Base-by-base conservation (phyloP, 2,329 filamentous ascomycete species). In the Trichoderma sp. region DNA sequence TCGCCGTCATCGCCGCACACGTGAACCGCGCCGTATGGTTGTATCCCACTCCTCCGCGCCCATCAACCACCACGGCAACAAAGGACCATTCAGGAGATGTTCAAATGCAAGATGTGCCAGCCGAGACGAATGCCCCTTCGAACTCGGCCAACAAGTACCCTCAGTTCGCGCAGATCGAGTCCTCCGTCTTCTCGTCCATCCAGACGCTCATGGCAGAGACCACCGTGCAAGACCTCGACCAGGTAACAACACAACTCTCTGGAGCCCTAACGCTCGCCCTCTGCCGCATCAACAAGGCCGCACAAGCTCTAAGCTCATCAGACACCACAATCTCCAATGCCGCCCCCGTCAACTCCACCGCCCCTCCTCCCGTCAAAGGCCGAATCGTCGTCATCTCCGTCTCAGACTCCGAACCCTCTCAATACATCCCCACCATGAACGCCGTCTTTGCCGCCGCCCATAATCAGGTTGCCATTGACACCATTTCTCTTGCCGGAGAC, bases 381-480 rank as follows among this genome's bases (percentile, higher is more conserved):
- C 93, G 97, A 76, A 97, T 99, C 80, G 89, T 99, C 73, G 92
- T 98, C 77, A 84, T 99, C 72, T 97, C 94, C 65, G 95, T 98
- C 5, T 97, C 94, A 64, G 95, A 95, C 81, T 89, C 89, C 59
- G 94, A 96, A 80, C 91, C 97, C 0, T 92, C 95, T 6, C 93
- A 98, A 84, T 99, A 99, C 86, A 99, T 99, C 74, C 93, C 96
- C 0, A 97, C 97, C 79, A 99, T 99, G 97, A 99, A 99, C 85
- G 91, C 93, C 80, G 97, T 98, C 77, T 99, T 99, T 84, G 97
- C 97, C 3, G 97, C 96, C 76, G 94, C 97, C 81, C 92, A 96
- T 78, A 90, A 95, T 74, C 91, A 91, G 79, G 95, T 99, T 78
- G 94, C 95, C 29, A 95, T 99, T 80, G 97, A 99, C 83, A 96